Percentiles rank a stretch among this genome's conserved stretches.
Conservation (phyloP, 495 filamentous ascomycete genomes). For the Aspergillus nidulans region DNA sequence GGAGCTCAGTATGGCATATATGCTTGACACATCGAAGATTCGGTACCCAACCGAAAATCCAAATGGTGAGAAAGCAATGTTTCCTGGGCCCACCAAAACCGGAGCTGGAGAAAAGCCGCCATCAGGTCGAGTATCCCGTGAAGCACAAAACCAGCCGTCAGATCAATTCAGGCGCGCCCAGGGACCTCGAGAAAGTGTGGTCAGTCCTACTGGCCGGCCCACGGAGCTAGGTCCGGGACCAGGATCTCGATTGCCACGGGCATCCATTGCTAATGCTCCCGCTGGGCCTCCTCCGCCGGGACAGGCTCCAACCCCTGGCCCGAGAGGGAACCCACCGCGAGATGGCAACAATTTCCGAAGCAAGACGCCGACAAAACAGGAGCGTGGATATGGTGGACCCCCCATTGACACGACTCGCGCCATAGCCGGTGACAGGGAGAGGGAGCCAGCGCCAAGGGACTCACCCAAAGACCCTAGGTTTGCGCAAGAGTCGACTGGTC, state of each 20-base stretch:
- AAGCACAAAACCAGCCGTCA: slow-evolving; percentile 54
- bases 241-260: slow-evolving; percentile 64
- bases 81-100: slow-evolving; percentile 31
- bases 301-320: slow-evolving; percentile 77
- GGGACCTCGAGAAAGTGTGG: slow-evolving; percentile 51
- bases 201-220: slow-evolving; percentile 34
- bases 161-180: slow-evolving; percentile 51
- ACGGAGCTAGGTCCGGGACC: slow-evolving; percentile 32
- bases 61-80: slow-evolving; percentile 35
- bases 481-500: slow-evolving; percentile 40
- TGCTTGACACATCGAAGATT: slow-evolving; percentile 92
- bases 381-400: slow-evolving; percentile 42
- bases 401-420: slow-evolving; percentile 48
- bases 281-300: slow-evolving; percentile 83
- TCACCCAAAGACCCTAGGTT: slow-evolving; percentile 36
- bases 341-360: slow-evolving; percentile 42
- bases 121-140: slow-evolving; percentile 52
- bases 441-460: slow-evolving; percentile 51
- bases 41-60: slow-evolving; percentile 79
- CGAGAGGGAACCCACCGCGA: slow-evolving; percentile 45
- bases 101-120: slow-evolving; percentile 32
- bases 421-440: slow-evolving; percentile 43
- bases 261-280: slow-evolving; percentile 65
- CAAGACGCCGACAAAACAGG: slow-evolving; percentile 56
- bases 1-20: slow-evolving; percentile 85